These are phyloP conservation scores for Taiwanofungus camphoratus DNA, from an alignment of 1,284 basidiomycete species.

Conservation along the genomic window DNA sequence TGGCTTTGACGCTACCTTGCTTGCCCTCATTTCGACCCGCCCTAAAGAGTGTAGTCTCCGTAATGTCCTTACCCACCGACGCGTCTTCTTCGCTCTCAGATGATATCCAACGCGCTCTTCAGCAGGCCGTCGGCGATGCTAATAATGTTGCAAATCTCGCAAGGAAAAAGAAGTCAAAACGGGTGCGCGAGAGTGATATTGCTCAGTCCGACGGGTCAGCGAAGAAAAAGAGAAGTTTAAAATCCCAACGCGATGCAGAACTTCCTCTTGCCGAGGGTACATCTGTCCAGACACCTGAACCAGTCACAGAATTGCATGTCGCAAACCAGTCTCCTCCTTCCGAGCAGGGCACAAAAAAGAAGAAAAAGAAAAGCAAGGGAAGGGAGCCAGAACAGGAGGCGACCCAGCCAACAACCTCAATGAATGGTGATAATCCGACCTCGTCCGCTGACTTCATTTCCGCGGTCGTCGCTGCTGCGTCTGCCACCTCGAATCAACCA, in stretches of 20 bases:
- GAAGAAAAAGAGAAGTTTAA: slow-evolving; percentile 27
- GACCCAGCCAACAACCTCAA: slow-evolving; percentile 7
- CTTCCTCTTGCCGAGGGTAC: background rate
- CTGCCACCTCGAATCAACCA: slow-evolving; percentile 21
- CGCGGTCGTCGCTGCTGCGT: slow-evolving; percentile 29
- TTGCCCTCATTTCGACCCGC: slow-evolving; percentile 27
- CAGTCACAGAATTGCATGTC: too few species aligned
- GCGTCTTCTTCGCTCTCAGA: slow-evolving; percentile 27
- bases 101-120: slow-evolving; percentile 33
- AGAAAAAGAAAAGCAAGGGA: slow-evolving; percentile 37
- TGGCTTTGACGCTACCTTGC: slow-evolving; percentile 22
- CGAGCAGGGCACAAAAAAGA: slow-evolving; percentile 19
- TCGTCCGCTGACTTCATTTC: slow-evolving; percentile 51
- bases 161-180: slow-evolving; percentile 40
- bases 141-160: slow-evolving; percentile 19
- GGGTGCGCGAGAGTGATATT: slow-evolving; percentile 30
- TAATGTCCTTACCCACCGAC: slow-evolving; percentile 15
- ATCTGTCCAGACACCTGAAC: too few species aligned
- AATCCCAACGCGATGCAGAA: slow-evolving; percentile 20
- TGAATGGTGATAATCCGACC: slow-evolving; percentile 13
- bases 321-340: too few species aligned
- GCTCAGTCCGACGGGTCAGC: slow-evolving; percentile 23
- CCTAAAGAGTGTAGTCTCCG: slow-evolving; percentile 23
- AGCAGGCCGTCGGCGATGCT: slow-evolving; percentile 38
- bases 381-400: slow-evolving; percentile 24